These are phyloP conservation scores for Betula pendula DNA, from an alignment of 306 rosid species.

Conservation along the genomic window DNA sequence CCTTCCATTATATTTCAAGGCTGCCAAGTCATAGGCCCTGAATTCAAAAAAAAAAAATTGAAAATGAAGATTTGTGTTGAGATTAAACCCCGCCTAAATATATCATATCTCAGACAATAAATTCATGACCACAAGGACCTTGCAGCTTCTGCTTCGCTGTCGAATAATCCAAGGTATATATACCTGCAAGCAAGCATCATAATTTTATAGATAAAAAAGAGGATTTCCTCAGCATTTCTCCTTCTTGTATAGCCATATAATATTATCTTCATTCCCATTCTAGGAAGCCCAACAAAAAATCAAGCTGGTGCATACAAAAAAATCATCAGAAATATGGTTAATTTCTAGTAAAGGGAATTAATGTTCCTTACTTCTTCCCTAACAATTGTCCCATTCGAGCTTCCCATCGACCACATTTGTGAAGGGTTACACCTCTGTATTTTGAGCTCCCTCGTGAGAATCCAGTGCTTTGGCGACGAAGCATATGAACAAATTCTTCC, in stretches of 20 bases:
- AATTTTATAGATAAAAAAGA: not conserved
- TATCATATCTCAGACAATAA: constrained; percentile 5
- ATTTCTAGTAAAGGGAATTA: too few species aligned
- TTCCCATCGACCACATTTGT: constrained; percentile 97
- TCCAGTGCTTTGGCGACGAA: constrained; percentile 91
- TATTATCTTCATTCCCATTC: not conserved
- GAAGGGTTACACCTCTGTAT: constrained; percentile 89
- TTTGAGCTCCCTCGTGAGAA: constrained; percentile 89
- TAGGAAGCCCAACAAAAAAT: not conserved
- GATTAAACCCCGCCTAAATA: constrained; percentile 8
- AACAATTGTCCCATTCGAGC: constrained; percentile 97
- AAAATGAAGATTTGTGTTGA: constrained; percentile 2
- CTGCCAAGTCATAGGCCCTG: constrained; percentile 94
- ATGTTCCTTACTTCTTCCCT: constrained; percentile 70
- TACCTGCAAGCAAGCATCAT: constrained; percentile 62
- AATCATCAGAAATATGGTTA: not conserved
- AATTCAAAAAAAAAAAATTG: constrained; percentile 29
- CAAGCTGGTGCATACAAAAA: too few species aligned
- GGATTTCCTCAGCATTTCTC: constrained; percentile 19
- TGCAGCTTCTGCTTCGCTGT: constrained; percentile 91
- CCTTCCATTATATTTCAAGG: constrained; percentile 74
- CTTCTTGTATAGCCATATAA: constrained; percentile 32
- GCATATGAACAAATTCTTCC: constrained; percentile 86
- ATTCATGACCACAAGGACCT: constrained; percentile 52
- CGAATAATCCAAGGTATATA: constrained; percentile 85